Evolutionary conservation across 176 grass and related monocot genomes (phyloP).

Genomic region (Aegilops sharonensis): DNA sequence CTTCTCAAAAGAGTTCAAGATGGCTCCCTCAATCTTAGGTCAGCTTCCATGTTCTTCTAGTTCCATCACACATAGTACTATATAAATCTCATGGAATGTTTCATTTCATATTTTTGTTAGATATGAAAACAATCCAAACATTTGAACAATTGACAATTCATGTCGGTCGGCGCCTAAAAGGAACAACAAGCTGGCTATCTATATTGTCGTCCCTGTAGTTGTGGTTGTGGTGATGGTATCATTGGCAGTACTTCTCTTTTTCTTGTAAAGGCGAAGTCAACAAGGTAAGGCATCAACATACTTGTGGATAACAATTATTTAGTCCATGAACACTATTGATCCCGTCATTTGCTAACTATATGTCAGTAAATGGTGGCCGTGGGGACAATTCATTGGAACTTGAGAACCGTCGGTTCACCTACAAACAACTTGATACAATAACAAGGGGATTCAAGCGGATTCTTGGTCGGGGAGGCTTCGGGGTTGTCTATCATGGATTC

Average conservation of each 20-base stretch:
- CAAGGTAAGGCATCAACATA: neutral
- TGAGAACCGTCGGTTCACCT: neutral
- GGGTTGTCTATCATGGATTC: neutral
- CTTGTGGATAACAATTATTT: neutral
- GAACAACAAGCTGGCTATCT: slow-evolving; percentile 38
- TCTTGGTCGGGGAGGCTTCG: neutral
- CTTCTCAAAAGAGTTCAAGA: neutral
- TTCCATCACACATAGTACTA: neutral
- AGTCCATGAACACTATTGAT: neutral
- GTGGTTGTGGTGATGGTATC: slow-evolving; percentile 19
- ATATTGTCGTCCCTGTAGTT: slow-evolving; percentile 32
- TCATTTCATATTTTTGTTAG: slow-evolving; percentile 17
- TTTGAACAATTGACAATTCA: slow-evolving; percentile 33
- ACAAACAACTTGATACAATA: neutral
- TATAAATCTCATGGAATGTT: neutral
- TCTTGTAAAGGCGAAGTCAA: neutral
- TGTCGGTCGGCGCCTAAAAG: slow-evolving; percentile 5
- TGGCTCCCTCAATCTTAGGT: neutral
- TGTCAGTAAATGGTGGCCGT: too few species aligned
- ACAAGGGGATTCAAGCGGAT: neutral
- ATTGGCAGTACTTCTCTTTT: neutral
- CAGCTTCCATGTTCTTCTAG: neutral
- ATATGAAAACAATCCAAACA: slow-evolving; percentile 44
- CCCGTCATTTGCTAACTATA: neutral
- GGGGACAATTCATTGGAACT: neutral